Evolutionary conservation across 371 early-diverging fungal species (phyloP), one percentile per base, ranked within the genome.

Genomic region (Lichtheimia ramosa): DNA sequence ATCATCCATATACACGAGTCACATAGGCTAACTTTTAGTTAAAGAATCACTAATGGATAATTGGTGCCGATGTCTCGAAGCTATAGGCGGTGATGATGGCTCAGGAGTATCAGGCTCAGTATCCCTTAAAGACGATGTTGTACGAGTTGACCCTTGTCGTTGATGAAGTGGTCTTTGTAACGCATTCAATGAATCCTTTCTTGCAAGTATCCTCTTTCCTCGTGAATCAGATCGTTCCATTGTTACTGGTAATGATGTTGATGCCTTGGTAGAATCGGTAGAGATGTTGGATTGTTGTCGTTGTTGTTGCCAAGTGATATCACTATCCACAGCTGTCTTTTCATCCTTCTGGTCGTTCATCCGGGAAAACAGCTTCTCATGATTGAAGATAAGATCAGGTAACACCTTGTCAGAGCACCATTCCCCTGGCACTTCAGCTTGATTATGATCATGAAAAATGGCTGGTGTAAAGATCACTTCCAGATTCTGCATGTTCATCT

Each of bases 401-500:
- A 81, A 48, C 2, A 81, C 81, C 24, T 78, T 73, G 46, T 81
- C 81, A n/a, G 61, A 63, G 8, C 62, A 61, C 74, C 74, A 76
- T 65, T 81, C 34, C 5, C 34, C 34, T 8, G 34, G 34, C 0
- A 34, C 34, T 34, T 34, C 78, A 1, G 73, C 69, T 23, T 76
- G 77, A 46, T 77, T 82, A 20, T 82, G 72, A 41, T 85, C 85
- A 48, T 85, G 85, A 56, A 85, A 85, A 14, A 85, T 82, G n/a
- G 85, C 83, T 0, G 85, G 85, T 8, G 85, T 81, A 48, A 85
- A 85, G 18, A 85, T 80, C 54, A 85, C 58, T 0, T 79, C 74
- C 4, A 85, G 24, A 54, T 85, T 85, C 14, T 65, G 71, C 12
- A 78, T 66, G 2, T 65, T 79, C 85, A 85, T 85, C 58, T 83